Percentiles rank a stretch among this genome's conserved stretches.
phyloP scores from a whole-genome alignment of 768 basidiomycete species.

The Serendipita sp. region DNA sequence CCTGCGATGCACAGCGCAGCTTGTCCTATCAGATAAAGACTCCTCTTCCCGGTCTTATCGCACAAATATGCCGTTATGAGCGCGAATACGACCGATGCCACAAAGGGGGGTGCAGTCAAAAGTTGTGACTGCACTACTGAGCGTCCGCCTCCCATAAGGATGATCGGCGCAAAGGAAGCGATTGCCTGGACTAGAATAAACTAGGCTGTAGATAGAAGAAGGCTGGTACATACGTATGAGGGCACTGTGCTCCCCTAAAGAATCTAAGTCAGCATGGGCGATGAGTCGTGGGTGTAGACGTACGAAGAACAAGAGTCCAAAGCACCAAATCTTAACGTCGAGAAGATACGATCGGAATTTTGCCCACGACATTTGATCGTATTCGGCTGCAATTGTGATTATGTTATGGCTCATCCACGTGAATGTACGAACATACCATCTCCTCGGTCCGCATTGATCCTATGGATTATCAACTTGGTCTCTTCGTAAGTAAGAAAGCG shows the following conservation, averaged over 20 bases:
- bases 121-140: neutral
- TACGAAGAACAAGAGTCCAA: neutral
- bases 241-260: neutral
- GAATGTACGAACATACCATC: neutral
- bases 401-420: neutral
- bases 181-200: neutral
- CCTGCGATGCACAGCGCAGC: neutral
- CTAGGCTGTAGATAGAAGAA: neutral
- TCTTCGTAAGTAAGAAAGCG: neutral
- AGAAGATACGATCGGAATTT: neutral
- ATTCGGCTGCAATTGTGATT: neutral
- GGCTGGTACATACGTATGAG: neutral
- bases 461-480: neutral
- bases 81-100: neutral
- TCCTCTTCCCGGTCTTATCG: neutral
- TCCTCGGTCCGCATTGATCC: neutral
- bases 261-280: too few relatives aligned
- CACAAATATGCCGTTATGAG: neutral
- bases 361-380: neutral
- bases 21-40: neutral
- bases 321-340: neutral
- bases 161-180: neutral
- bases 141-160: neutral
- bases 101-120: neutral
- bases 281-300: too few relatives aligned